Conservation (phyloP, 805 yeast genomes). For the Ogataea naganishii region DNA sequence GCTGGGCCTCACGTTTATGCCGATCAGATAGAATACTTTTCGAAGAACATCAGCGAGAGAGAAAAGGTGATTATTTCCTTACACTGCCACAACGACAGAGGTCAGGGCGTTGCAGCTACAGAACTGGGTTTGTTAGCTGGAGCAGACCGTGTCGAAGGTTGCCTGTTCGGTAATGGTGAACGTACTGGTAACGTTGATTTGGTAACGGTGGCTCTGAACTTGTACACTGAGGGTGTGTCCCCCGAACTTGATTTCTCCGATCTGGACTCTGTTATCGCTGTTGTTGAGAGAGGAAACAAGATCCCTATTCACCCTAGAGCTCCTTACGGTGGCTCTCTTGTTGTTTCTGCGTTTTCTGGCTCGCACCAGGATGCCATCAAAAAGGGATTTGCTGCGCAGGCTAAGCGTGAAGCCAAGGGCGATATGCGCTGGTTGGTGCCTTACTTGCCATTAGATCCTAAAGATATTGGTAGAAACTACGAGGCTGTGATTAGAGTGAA, state of each 20-base stretch:
- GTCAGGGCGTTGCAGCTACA: slow-evolving; percentile 78
- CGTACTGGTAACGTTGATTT: slow-evolving; percentile 80
- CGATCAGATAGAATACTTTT: slow-evolving; percentile 72
- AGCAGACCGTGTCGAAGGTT: slow-evolving; percentile 79
- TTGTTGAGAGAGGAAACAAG: slow-evolving; percentile 71
- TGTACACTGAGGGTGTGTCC: slow-evolving; percentile 71
- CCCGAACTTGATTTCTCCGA: slow-evolving; percentile 69
- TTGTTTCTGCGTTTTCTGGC: slow-evolving; percentile 73
- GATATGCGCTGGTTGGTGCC: slow-evolving; percentile 60
- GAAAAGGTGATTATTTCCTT: slow-evolving; percentile 63
- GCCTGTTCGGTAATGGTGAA: slow-evolving; percentile 79
- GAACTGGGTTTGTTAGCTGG: slow-evolving; percentile 76
- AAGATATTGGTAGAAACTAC: slow-evolving; percentile 72
- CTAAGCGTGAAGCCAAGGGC: slow-evolving; percentile 38
- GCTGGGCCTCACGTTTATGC: slow-evolving; percentile 71
- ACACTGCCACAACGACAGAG: slow-evolving; percentile 75
- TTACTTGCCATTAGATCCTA: slow-evolving; percentile 73
- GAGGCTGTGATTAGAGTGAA: slow-evolving; percentile 80
- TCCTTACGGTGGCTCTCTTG: slow-evolving; percentile 74
- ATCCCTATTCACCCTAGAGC: slow-evolving; percentile 68
- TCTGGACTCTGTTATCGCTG: slow-evolving; percentile 53
- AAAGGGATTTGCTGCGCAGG: slow-evolving; percentile 36
- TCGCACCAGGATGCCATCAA: slow-evolving; percentile 30
- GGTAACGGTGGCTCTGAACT: slow-evolving; percentile 64
- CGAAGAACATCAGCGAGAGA: slow-evolving; percentile 58